Percentiles rank a stretch among this genome's conserved stretches.
Conservation (phyloP, 2,329 filamentous ascomycete genomes). For the Colletotrichum spaethianum region DNA sequence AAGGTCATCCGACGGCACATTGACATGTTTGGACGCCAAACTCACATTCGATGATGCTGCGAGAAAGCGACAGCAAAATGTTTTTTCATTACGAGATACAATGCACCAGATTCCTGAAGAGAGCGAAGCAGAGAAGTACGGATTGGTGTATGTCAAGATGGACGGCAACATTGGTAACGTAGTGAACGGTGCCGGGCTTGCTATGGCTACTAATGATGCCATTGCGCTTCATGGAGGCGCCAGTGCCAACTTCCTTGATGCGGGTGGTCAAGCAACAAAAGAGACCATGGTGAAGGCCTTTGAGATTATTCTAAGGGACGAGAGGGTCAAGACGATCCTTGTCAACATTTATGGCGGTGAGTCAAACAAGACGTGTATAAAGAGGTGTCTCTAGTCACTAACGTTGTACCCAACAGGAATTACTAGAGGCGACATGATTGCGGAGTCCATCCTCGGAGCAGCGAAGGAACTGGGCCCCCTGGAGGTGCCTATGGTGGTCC, state of each 20-base stretch:
- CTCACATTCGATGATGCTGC: slow-evolving; percentile 66
- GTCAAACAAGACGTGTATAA: slow-evolving; percentile 1
- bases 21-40: slow-evolving; percentile 54
- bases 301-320: slow-evolving; percentile 79
- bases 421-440: slow-evolving; percentile 66
- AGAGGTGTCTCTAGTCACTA: slow-evolving; percentile 41
- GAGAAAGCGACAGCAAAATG: slow-evolving; percentile 53
- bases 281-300: slow-evolving; percentile 86
- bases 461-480: slow-evolving; percentile 54
- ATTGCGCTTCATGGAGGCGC: slow-evolving; percentile 76
- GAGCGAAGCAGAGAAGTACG: slow-evolving; percentile 65
- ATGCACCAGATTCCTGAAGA: slow-evolving; percentile 52
- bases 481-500: slow-evolving; percentile 59
- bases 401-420: slow-evolving; percentile 53
- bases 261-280: slow-evolving; percentile 88
- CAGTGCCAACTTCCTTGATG: slow-evolving; percentile 90
- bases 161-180: slow-evolving; percentile 80
- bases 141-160: slow-evolving; percentile 83
- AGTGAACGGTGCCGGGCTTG: slow-evolving; percentile 90
- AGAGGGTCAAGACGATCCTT: slow-evolving; percentile 76
- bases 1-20: slow-evolving; percentile 45
- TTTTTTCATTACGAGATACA: slow-evolving; percentile 56
- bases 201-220: slow-evolving; percentile 92
- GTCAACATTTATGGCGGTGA: slow-evolving; percentile 69
- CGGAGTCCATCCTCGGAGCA: slow-evolving; percentile 62